Conservation (phyloP, 805 yeast species). For the Starmerella geochares region DNA sequence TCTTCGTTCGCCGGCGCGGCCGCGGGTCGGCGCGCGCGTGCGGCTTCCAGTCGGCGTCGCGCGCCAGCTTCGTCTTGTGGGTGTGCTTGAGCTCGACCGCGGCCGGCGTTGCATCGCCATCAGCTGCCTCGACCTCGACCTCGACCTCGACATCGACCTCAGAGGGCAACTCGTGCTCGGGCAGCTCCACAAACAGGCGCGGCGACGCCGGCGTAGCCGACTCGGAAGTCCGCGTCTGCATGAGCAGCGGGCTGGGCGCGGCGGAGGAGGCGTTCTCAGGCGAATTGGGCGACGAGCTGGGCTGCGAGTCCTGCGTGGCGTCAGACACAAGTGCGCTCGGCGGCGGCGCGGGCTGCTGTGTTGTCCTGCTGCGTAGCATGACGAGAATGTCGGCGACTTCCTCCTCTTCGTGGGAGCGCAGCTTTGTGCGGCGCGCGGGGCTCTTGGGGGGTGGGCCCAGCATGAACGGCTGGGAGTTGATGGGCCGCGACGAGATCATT, state of each 20-base stretch:
- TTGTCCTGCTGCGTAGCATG: slow-evolving; percentile 2
- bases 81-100: not conserved
- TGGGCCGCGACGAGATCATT: not conserved
- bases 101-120: not conserved
- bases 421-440: not conserved
- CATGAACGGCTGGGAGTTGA: not conserved
- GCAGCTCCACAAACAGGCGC: too few species aligned
- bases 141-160: not conserved
- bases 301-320: not conserved
- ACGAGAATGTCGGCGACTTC: slow-evolving; percentile 6
- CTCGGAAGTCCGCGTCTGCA: not conserved
- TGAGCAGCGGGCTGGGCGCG: not conserved
- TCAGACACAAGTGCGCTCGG: not conserved
- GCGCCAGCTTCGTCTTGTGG: not conserved
- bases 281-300: not conserved
- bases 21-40: not conserved
- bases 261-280: not conserved
- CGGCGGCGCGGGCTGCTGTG: not conserved
- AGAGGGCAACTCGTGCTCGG: too few species aligned
- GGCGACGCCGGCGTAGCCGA: too few species aligned
- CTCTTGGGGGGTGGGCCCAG: not conserved
- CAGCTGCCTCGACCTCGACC: not conserved
- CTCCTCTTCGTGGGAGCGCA: slow-evolving; percentile 3
- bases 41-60: not conserved
- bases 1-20: not conserved